These are phyloP conservation scores for Beauveria sp. DNA, from an alignment of 2,329 filamentous ascomycete species.

Conservation along the genomic window DNA sequence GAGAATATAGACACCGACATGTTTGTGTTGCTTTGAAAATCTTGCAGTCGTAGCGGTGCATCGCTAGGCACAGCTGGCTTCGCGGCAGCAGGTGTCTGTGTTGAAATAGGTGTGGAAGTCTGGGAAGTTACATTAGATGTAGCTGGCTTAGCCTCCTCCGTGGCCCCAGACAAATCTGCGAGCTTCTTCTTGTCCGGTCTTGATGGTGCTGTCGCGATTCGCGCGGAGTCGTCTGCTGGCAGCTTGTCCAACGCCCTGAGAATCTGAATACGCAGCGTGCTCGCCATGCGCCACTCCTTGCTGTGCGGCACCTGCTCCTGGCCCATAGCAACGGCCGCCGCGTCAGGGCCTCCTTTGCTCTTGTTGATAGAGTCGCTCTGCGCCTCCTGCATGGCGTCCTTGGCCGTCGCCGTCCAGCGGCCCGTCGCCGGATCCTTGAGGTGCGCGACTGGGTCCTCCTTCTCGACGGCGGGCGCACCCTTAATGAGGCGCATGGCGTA, in stretches of 20 bases:
- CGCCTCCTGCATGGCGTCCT: conserved; percentile 22
- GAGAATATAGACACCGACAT: conserved; percentile 35
- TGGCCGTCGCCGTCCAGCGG: conserved; percentile 35
- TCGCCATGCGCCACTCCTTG: conserved; percentile 32
- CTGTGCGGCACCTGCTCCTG: conserved; percentile 10
- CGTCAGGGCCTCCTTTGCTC: neutral
- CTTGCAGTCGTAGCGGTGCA: conserved; percentile 22
- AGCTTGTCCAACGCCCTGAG: conserved; percentile 37
- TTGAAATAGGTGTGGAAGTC: neutral
- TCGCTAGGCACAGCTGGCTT: conserved; percentile 16
- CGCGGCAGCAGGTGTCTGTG: neutral
- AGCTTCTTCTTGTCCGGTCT: conserved; percentile 26
- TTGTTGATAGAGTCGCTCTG: conserved; percentile 25
- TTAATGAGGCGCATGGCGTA: conserved; percentile 41
- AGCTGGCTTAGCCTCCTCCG: conserved; percentile 12
- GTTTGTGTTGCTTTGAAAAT: conserved; percentile 27
- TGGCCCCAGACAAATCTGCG: conserved; percentile 9
- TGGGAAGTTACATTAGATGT: neutral
- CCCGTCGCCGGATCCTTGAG: conserved; percentile 35
- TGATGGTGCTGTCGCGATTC: conserved; percentile 34
- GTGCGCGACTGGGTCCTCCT: conserved; percentile 21
- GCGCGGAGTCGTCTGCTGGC: conserved; percentile 34
- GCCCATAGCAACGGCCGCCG: conserved; percentile 3
- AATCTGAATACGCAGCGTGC: conserved; percentile 40
- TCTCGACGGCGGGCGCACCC: conserved; percentile 23